Evolutionary conservation across 179 eudicot genomes (phyloP).

Genomic region (Pouteria campechiana): DNA sequence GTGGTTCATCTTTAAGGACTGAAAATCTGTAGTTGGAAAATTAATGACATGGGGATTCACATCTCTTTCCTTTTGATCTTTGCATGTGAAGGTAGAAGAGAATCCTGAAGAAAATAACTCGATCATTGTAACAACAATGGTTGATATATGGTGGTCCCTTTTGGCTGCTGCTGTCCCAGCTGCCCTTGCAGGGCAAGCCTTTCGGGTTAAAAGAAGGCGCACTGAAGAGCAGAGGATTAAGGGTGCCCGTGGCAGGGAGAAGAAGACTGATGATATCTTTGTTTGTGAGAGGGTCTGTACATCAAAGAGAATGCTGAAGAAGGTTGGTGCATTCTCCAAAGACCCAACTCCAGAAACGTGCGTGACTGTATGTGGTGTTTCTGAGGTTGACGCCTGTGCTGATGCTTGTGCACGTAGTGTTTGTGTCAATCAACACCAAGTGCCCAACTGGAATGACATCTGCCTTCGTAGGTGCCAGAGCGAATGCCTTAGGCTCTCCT

Average conservation of each 20-base stretch:
- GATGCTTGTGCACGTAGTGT: conserved; percentile 89
- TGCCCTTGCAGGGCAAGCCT: conserved; percentile 64
- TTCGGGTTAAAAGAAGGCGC: conserved; percentile 59
- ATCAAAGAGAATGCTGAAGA: conserved; percentile 82
- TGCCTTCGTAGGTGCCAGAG: conserved; percentile 78
- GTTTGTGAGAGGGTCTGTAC: conserved; percentile 89
- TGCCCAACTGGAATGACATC: conserved; percentile 84
- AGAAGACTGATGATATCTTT: conserved; percentile 75
- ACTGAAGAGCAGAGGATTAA: conserved; percentile 69
- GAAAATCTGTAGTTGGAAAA: too few relatives aligned
- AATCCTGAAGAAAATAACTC: too few relatives aligned
- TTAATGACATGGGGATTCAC: too few relatives aligned
- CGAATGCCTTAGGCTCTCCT: conserved; percentile 76
- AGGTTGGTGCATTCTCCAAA: conserved; percentile 80
- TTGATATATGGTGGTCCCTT: conserved; percentile 81
- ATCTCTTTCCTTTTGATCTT: too few relatives aligned
- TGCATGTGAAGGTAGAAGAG: too few relatives aligned
- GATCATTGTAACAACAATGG: too few relatives aligned
- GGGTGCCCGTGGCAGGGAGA: conserved; percentile 64
- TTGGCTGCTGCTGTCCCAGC: conserved; percentile 80
- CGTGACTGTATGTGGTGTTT: conserved; percentile 84
- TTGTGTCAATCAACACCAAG: conserved; percentile 91
- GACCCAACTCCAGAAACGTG: conserved; percentile 80
- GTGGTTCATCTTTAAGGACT: too few relatives aligned
- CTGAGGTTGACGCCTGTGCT: conserved; percentile 83